Evolutionary conservation across 768 basidiomycete genomes (phyloP), one percentile per base, ranked within the genome.

Genomic region (Pseudohyphozyma bogoriensis): DNA sequence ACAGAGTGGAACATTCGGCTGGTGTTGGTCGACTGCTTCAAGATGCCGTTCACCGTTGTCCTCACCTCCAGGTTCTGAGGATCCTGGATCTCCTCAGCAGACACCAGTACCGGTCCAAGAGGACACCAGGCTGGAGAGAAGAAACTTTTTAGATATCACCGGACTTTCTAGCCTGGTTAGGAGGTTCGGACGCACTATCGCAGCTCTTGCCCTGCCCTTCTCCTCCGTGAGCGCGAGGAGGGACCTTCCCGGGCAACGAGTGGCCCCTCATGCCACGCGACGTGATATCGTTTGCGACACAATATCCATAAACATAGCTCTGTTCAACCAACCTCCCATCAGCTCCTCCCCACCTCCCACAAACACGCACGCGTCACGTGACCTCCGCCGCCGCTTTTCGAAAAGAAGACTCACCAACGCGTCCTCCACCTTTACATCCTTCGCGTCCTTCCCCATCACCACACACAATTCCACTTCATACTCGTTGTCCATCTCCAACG

Each of bases 391-490:
- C n/a, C n/a, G n/a, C n/a, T n/a, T n/a, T n/a, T n/a, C n/a, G n/a
- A n/a, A n/a, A n/a, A n/a, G n/a, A n/a, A n/a, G n/a, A n/a, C n/a
- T n/a, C n/a, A n/a, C 58, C 62, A 73, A 58, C 15, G 73, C 73
- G 8, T 74, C 71, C 15, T 63, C 66, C 56, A 72, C 74, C 0
- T 32, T 45, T 11, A 74, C 72, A 47, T 75, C 67, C 63, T 72
- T 73, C 35, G 59, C 64, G 2, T 60, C 59, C 58, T 69, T 70
- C 15, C 73, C 73, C 24, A 76, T 70, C 4, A 76, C 72, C n/a
- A 74, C 61, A 15, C 66, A 72, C 40, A 73, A 55, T 56, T 74
- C 74, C 22, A 68, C 61, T 59, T 76, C 74, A 56, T 73, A 74
- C 51, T 75, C 73, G 45, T 65, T 70, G 36, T 61, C 55, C 45